Evolutionary conservation across 2,329 filamentous ascomycete species (phyloP), one percentile per base, ranked within the genome.

Genomic region (Cladophialophora carrionii): DNA sequence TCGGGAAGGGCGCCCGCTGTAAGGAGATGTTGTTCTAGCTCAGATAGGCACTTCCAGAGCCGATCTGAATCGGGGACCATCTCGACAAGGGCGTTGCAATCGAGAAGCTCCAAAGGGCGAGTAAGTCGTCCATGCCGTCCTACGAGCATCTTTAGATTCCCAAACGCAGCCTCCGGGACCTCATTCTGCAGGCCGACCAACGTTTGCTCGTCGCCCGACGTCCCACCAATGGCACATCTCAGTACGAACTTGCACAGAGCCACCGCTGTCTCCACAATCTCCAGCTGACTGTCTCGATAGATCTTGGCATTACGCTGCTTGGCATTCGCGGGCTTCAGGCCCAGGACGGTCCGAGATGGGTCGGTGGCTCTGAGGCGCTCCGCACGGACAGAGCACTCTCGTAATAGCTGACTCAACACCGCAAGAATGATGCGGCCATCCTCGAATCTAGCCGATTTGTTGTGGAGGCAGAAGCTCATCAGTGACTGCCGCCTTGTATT

Each of bases 231-330:
- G 1, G 79, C 77, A 4, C 75, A 73, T 17, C 69, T 67, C 24
- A 81, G 71, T 3, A 75, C 75, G 75, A 77, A 80, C 34, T 75
- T 73, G 17, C 77, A 76, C 22, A 80, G 72, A 12, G 77, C 71
- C 14, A 78, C 68, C 1, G 79, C 79, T 29, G 76, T 74, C 65
- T 78, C 73, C 14, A 77, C 76, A 14, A 81, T 70, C 48, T 69
- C 71, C 26, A 79, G 74, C 57, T 79, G 79, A 34, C 76, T 76
- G 41, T 80, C 75, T 12, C 78, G 76, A 70, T 80, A 81, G 10
- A 76, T 70, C 43, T 79, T 76, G 29, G 77, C 78, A 67, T 77
- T 74, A 1, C 62, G 73, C 61, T 81, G 79, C 60, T 79, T 80
- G 34, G 76, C 61, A 57, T 76, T 80, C 6, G 62, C 43, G 5